Conservation (phyloP, 768 basidiomycete species). For the Tricholoma bakamatsutake region DNA sequence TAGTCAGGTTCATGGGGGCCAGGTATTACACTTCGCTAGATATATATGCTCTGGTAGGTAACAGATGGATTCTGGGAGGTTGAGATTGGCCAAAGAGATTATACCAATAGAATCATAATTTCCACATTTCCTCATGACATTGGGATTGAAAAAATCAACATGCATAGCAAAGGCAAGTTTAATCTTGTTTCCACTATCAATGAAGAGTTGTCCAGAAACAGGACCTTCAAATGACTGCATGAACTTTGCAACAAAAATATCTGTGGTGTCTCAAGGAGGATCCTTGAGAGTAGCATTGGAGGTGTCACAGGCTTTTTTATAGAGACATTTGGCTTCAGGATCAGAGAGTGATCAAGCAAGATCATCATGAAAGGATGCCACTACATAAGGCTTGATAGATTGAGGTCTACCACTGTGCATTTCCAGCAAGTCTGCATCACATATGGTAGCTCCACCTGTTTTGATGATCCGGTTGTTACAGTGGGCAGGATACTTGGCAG, state of each 20-base stretch:
- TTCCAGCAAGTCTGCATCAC: not conserved
- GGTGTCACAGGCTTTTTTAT: constrained; percentile 6
- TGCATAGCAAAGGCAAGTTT: constrained; percentile 22
- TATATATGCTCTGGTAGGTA: constrained; percentile 30
- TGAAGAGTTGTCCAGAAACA: not conserved
- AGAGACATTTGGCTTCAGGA: not conserved
- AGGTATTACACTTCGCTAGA: constrained; percentile 24
- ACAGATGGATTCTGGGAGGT: constrained; percentile 23
- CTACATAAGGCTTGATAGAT: constrained; percentile 8
- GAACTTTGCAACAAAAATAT: not conserved
- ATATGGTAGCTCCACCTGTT: not conserved
- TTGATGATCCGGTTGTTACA: constrained; percentile 1
- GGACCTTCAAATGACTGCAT: constrained; percentile 2
- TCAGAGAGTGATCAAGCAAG: constrained; percentile 7
- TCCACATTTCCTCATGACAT: constrained; percentile 19
- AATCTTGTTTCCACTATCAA: not conserved
- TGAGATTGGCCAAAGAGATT: constrained; percentile 27
- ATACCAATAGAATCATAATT: constrained; percentile 24
- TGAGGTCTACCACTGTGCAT: not conserved
- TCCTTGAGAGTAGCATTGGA: not conserved
- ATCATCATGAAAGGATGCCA: constrained; percentile 7
- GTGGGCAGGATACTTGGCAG: constrained; percentile 1
- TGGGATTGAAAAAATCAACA: constrained; percentile 29
- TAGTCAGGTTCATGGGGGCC: constrained; percentile 22
- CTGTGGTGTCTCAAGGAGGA: not conserved